Percentiles rank a stretch among this genome's conserved stretches.
These are phyloP conservation scores for Trametes maxima DNA, from an alignment of 768 basidiomycete genomes.

Conservation along the genomic window DNA sequence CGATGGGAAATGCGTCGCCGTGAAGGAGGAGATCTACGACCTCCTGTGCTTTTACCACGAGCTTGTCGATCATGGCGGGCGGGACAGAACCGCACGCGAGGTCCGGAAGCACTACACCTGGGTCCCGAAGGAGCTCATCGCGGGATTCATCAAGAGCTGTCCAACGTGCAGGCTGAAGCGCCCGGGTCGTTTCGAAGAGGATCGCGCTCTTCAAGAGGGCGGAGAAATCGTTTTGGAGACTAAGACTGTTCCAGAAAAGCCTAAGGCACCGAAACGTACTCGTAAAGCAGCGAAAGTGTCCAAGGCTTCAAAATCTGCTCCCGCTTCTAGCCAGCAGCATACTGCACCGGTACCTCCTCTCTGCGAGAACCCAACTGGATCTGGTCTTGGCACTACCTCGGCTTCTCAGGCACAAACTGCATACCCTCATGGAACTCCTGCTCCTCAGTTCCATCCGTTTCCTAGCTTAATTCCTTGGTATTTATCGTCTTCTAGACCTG, in stretches of 20 bases:
- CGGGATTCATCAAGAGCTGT: slow-evolving; percentile 76
- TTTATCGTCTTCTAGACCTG: background rate
- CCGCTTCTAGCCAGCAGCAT: no score
- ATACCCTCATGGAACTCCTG: background rate
- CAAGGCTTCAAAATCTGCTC: no score
- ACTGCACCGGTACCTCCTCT: no score
- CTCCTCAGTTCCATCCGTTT: background rate
- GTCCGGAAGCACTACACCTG: slow-evolving; percentile 75
- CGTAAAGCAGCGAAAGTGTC: no score
- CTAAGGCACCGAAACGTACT: no score
- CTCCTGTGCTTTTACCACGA: slow-evolving; percentile 75
- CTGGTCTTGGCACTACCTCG: background rate
- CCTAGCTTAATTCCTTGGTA: background rate
- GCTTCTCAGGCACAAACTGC: no score
- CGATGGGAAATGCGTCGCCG: slow-evolving; percentile 71
- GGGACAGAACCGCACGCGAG: slow-evolving; percentile 74
- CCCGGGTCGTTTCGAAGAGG: slow-evolving; percentile 31
- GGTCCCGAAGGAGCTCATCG: slow-evolving; percentile 83
- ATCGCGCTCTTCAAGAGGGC: background rate
- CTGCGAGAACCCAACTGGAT: background rate
- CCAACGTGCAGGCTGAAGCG: slow-evolving; percentile 66
- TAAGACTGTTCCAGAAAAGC: background rate
- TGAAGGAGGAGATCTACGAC: slow-evolving; percentile 78
- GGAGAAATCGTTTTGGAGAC: background rate
- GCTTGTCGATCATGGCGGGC: slow-evolving; percentile 67